Evolutionary conservation across 1,284 basidiomycete genomes (phyloP).

Genomic region (Coriolopsis trogii): DNA sequence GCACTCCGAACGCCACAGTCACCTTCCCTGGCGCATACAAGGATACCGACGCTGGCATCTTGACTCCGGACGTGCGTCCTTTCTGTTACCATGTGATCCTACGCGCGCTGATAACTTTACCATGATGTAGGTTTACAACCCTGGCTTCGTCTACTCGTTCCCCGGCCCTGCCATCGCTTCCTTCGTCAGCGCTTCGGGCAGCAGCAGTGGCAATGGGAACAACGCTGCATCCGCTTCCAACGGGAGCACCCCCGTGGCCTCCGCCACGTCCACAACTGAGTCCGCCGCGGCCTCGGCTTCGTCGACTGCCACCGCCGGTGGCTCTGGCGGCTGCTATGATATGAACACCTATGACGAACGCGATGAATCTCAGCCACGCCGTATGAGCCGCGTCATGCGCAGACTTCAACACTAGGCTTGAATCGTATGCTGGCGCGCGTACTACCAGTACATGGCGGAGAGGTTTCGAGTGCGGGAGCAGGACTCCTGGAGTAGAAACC

Average conservation of each 20-base stretch:
- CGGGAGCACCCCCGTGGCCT: constrained; percentile 1
- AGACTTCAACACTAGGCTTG: neutral
- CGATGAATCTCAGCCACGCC: constrained; percentile 14
- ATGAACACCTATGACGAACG: neutral
- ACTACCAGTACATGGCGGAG: too few relatives aligned
- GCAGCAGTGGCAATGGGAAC: constrained; percentile 5
- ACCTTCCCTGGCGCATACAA: constrained; percentile 67
- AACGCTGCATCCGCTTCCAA: neutral
- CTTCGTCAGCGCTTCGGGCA: constrained; percentile 19
- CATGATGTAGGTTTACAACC: constrained; percentile 39
- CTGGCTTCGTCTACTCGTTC: constrained; percentile 38
- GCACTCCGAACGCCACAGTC: constrained; percentile 49
- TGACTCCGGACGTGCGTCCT: constrained; percentile 28
- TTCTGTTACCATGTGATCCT: neutral
- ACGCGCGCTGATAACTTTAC: constrained; percentile 5
- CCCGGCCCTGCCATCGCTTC: constrained; percentile 41
- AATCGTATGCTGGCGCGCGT: neutral
- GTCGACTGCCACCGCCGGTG: constrained; percentile 5
- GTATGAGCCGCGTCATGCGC: constrained; percentile 27
- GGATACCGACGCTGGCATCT: constrained; percentile 64
- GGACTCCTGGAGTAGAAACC: too few relatives aligned
- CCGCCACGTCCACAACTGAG: constrained; percentile 1
- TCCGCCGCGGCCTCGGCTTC: constrained; percentile 11
- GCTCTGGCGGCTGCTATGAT: constrained; percentile 7
- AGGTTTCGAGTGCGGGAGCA: too few relatives aligned